phyloP scores from a whole-genome alignment of 2,329 filamentous ascomycete genomes.

The Talaromyces sp. region DNA sequence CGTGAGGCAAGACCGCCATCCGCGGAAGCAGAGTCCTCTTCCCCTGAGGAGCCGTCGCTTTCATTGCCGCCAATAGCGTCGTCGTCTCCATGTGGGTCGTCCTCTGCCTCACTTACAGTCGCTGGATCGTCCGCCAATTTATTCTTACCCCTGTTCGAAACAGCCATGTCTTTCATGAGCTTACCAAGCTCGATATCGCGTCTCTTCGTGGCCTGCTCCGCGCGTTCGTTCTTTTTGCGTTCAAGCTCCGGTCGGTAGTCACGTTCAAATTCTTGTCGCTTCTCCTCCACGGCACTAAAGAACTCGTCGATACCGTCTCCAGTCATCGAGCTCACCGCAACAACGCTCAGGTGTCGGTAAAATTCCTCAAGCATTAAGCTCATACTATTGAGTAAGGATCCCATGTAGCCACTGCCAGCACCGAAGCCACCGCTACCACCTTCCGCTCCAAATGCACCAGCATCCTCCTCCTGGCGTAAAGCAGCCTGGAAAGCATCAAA shows the following conservation, averaged over 20 bases:
- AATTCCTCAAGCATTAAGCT: conserved; percentile 96
- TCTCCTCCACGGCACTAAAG: conserved; percentile 82
- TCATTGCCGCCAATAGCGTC: conserved; percentile 46
- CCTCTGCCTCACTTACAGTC: conserved; percentile 50
- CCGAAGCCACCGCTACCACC: conserved; percentile 59
- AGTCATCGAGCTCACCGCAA: conserved; percentile 89
- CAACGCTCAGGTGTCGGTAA: conserved; percentile 88
- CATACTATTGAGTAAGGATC: conserved; percentile 93
- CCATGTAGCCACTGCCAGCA: conserved; percentile 91
- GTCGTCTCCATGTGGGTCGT: conserved; percentile 46
- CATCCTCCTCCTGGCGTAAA: conserved; percentile 73
- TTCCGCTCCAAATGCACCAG: conserved; percentile 69
- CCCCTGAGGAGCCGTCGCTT: conserved; percentile 52
- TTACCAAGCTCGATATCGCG: conserved; percentile 81
- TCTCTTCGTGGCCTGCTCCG: conserved; percentile 67
- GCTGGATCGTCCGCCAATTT: conserved; percentile 35
- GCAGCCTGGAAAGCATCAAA: conserved; percentile 94
- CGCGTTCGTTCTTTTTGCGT: conserved; percentile 68
- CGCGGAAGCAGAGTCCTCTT: conserved; percentile 60
- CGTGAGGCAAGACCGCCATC: conserved; percentile 67
- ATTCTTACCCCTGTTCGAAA: conserved; percentile 42
- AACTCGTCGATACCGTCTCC: conserved; percentile 91
- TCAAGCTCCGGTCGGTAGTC: conserved; percentile 94
- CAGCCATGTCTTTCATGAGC: conserved; percentile 90
- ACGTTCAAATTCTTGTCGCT: conserved; percentile 79